Evolutionary conservation across 2,329 filamentous ascomycete genomes (phyloP), one percentile per base, ranked within the genome.

Genomic region (Aspergillus flavus): DNA sequence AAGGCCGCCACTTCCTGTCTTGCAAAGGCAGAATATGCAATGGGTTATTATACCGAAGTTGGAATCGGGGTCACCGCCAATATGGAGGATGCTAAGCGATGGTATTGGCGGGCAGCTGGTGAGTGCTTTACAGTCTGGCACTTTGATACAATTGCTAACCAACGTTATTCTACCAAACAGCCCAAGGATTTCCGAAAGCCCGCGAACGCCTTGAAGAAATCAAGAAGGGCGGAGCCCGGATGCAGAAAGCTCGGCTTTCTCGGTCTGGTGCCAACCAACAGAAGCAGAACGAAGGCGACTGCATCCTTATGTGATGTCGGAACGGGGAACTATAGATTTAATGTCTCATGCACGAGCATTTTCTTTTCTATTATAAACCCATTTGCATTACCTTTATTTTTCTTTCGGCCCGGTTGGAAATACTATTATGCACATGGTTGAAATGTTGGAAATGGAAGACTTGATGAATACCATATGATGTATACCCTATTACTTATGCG

Each of bases 91-190:
- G 95, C 94, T 26, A 97, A 96, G 84, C 87, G 93, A 71, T 99
- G 95, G 95, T 99, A 99, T 80, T 97, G 94, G 86, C 86, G 94
- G 77, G 94, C 95, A 79, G 95, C 95, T 75, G 91, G 94, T 97
- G 84, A 88, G 93, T 63, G 58, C 41, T 14, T 41, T 14, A 48
- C 12, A 6, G 43, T 45, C 56, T 10, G 21, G 56, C 52, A 12
- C 43, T 41, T 28, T 21, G 34, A 7, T n/a, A 9, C 32, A 28
- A 21, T 32, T 52, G 58, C 65, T 69, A 58, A 70, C 50, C 3
- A 41, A 57, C 36, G 10, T 48, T 46, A 4, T 21, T n/a, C 30
- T n/a, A 14, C 19, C 19, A 43, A 1, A 60, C 28, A 97, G 94
- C 94, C 63, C 94, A 98, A 81, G 93, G 96, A 73, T 97, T 96